Evolutionary conservation across 345 rosid genomes (phyloP).

Genomic region (Microcos paniculata): DNA sequence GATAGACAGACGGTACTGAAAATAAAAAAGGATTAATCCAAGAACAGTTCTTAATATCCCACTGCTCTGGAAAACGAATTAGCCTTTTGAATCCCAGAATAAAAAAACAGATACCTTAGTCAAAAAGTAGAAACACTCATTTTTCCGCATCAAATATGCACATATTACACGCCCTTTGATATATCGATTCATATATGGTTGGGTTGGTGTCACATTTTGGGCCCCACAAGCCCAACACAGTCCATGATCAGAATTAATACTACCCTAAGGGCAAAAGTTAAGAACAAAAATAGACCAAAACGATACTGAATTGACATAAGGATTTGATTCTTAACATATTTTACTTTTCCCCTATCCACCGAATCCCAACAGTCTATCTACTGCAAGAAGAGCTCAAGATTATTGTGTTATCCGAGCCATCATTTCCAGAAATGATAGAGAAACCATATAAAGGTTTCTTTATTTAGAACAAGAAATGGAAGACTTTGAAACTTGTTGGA

Average conservation of each 20-base stretch:
- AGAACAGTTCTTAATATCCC: neutral
- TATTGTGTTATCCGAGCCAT: neutral
- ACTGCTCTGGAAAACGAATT: neutral
- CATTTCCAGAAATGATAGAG: neutral
- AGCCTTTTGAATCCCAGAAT: no score
- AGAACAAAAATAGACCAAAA: constrained; percentile 12
- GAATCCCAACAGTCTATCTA: constrained; percentile 9
- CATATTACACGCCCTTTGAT: no score
- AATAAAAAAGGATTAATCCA: neutral
- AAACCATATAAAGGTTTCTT: no score
- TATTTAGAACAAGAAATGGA: no score
- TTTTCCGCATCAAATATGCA: no score
- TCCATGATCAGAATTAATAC: neutral
- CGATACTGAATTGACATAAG: constrained; percentile 15
- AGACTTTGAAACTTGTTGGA: neutral
- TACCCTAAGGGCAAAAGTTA: neutral
- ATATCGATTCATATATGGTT: no score
- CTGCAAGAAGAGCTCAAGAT: neutral
- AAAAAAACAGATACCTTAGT: no score
- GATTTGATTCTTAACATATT: constrained; percentile 9
- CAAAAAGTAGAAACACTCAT: no score
- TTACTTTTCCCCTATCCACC: neutral
- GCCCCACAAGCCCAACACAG: neutral
- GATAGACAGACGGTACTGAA: neutral
- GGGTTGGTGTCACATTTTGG: neutral